These are phyloP conservation scores for Castanospermum australe DNA, from an alignment of 306 rosid species.

Conservation along the genomic window DNA sequence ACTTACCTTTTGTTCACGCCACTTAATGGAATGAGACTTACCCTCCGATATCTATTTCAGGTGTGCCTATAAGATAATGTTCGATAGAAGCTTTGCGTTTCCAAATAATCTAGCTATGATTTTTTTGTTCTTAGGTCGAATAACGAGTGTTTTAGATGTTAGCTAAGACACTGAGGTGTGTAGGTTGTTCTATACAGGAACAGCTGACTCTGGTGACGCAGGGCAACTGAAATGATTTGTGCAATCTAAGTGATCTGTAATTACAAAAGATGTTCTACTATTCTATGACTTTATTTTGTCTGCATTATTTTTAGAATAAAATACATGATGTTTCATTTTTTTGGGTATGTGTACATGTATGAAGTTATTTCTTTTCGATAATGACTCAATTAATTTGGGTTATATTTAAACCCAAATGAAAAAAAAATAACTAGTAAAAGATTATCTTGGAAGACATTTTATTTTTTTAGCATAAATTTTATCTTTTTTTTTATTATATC, in stretches of 20 bases:
- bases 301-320: not conserved
- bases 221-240: not conserved
- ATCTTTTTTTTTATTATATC: too few relatives aligned
- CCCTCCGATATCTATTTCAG: not conserved
- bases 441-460: not conserved
- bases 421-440: not conserved
- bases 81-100: not conserved
- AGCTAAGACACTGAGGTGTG: too few relatives aligned
- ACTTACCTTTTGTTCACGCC: conserved; percentile 66
- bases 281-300: not conserved
- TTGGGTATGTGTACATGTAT: not conserved
- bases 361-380: not conserved
- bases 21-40: not conserved
- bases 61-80: not conserved
- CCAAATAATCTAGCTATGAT: not conserved
- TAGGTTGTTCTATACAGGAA: conserved; percentile 11
- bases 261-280: not conserved
- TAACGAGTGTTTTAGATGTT: too few relatives aligned
- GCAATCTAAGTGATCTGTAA: not conserved
- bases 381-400: not conserved
- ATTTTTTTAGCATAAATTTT: too few relatives aligned
- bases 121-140: too few relatives aligned
- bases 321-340: not conserved
- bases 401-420: not conserved
- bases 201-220: not conserved